Evolutionary conservation across 2,329 filamentous ascomycete species (phyloP), one percentile per base, ranked within the genome.

Genomic region (Hirsutella minnesotensis): DNA sequence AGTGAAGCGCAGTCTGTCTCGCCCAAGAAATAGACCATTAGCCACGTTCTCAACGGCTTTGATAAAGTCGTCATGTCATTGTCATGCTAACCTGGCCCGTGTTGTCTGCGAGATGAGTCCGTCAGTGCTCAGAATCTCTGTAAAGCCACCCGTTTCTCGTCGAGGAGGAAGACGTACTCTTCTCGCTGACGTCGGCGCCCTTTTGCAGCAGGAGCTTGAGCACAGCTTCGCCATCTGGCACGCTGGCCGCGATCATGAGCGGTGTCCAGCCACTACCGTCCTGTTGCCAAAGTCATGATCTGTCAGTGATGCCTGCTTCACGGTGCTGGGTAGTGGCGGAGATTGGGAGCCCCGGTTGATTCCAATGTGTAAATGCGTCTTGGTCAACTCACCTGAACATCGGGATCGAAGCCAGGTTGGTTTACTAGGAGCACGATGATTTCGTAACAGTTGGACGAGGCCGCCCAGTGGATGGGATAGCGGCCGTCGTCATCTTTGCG

Each of bases 381-480:
- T 27, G 7, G 24, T 12, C 8, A 8, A 35, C 47, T 43, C 57
- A 86, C 83, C 65, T 87, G 77, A 16, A 81, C 81, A 61, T 96
- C 89, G 0, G 86, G 76, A 57, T 96, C 87, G 56, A 95, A 95
- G 46, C 72, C 71, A 53, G 81, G 81, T 47, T 72, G 69, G 44
- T 84, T 73, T 2, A 83, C 73, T 4, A 96, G 70, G 18, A 90
- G 59, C 40, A 83, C 70, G 16, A 86, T 79, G 46, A 95, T 87
- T 20, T 81, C 75, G 7, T 82, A 64, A 51, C 79, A 81, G 59
- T 92, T 94, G 61, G 85, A 83, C 19, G 89, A 92, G 2, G 80
- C 78, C 0, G 92, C 90, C 92, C 92, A 98, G 69, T 98, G 92
- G 44, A 96, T 79, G 3, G 92, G 82, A 31, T 95, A 76, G 37